These are phyloP conservation scores for Fusarium vanettenii DNA, from an alignment of 2,329 filamentous ascomycete species.

Conservation along the genomic window DNA sequence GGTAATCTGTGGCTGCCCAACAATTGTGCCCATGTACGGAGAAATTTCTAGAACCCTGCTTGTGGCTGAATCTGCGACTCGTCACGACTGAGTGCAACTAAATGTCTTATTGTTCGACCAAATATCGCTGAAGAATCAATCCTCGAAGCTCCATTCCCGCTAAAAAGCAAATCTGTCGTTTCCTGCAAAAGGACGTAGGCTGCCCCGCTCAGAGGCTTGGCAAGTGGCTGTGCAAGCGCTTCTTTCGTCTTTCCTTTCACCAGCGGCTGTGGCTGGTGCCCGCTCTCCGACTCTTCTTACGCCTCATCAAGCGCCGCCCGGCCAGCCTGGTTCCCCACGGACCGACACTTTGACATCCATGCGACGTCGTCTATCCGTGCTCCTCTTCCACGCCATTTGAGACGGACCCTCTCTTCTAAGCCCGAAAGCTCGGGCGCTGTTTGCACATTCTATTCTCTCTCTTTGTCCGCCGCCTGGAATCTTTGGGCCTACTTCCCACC, in stretches of 20 bases:
- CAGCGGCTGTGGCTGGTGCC: constrained; percentile 36
- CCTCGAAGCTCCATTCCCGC: not conserved
- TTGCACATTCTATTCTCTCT: constrained; percentile 35
- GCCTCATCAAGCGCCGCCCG: constrained; percentile 31
- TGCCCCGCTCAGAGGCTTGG: constrained; percentile 29
- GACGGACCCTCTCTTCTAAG: constrained; percentile 36
- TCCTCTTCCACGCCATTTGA: constrained; percentile 41
- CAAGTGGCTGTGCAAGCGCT: constrained; percentile 33
- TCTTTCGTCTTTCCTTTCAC: not conserved
- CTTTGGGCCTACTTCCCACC: constrained; percentile 13
- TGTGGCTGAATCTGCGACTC: constrained; percentile 31
- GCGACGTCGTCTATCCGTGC: constrained; percentile 39
- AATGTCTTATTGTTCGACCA: not conserved
- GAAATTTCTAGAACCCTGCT: constrained; percentile 34
- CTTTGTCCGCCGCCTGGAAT: constrained; percentile 8
- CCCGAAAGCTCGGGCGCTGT: constrained; percentile 43
- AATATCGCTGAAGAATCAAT: not conserved
- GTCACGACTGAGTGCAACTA: not conserved
- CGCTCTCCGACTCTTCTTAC: constrained; percentile 23
- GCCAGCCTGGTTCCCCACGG: constrained; percentile 36
- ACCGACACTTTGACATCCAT: constrained; percentile 34
- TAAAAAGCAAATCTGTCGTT: constrained; percentile 19
- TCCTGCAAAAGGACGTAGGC: constrained; percentile 29
- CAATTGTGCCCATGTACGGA: constrained; percentile 19
- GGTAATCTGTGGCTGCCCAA: constrained; percentile 35